These are phyloP conservation scores for Fusarium tuaranense DNA, from an alignment of 2,329 filamentous ascomycete genomes.

Conservation along the genomic window DNA sequence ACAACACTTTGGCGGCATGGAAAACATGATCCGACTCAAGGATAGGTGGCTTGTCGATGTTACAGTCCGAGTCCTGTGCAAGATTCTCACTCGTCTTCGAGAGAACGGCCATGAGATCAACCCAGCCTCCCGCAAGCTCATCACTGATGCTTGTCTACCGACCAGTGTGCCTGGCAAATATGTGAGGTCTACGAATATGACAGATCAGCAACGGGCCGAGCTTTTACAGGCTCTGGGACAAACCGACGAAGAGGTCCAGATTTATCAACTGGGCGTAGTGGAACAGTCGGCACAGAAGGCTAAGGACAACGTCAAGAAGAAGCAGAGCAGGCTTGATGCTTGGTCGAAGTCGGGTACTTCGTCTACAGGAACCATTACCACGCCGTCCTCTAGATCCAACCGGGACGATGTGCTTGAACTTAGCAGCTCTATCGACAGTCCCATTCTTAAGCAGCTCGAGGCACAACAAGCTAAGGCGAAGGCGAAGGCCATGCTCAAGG, in stretches of 20 bases:
- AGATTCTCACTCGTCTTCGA: constrained; percentile 84
- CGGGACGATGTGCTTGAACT: constrained; percentile 62
- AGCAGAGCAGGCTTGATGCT: constrained; percentile 70
- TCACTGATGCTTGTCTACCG: constrained; percentile 74
- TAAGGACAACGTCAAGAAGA: constrained; percentile 62
- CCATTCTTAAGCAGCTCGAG: constrained; percentile 60
- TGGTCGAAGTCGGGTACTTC: constrained; percentile 67
- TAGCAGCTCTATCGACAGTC: constrained; percentile 60
- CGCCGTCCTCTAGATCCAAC: constrained; percentile 51
- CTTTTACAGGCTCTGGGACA: constrained; percentile 73
- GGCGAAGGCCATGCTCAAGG: constrained; percentile 45
- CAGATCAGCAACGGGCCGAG: constrained; percentile 85
- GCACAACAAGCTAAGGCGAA: constrained; percentile 50
- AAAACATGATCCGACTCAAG: constrained; percentile 89
- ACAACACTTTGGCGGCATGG: constrained; percentile 73
- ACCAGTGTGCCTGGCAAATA: constrained; percentile 66
- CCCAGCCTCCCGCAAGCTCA: constrained; percentile 67
- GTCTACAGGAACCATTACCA: constrained; percentile 33
- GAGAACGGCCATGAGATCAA: constrained; percentile 81
- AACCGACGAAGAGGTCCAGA: constrained; percentile 66
- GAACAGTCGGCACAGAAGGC: constrained; percentile 36
- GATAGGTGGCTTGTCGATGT: constrained; percentile 88
- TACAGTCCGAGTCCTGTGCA: constrained; percentile 84
- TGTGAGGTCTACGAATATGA: constrained; percentile 81
- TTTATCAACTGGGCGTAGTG: constrained; percentile 55